phyloP scores from a whole-genome alignment of 2,329 filamentous ascomycete species.

The Aspergillus sp. region DNA sequence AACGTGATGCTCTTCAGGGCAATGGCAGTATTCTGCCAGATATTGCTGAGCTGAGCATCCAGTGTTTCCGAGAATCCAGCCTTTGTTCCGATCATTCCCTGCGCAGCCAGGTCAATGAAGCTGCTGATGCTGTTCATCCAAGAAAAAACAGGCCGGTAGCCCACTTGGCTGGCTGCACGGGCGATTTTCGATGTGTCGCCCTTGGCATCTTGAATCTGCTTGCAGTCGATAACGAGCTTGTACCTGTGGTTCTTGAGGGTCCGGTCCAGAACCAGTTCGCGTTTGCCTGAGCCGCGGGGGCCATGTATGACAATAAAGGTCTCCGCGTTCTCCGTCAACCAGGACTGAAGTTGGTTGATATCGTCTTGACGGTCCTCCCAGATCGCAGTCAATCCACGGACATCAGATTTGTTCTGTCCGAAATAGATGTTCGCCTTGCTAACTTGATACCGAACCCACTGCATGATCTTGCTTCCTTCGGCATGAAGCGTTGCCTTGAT shows the following conservation, averaged over 20 bases:
- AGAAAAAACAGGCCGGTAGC: conserved; percentile 90
- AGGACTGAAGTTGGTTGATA: conserved; percentile 80
- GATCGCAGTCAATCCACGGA: conserved; percentile 75
- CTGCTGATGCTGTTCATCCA: conserved; percentile 96
- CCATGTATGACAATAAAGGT: conserved; percentile 95
- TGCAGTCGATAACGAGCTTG: conserved; percentile 88
- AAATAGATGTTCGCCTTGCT: conserved; percentile 52
- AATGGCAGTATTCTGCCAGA: conserved; percentile 78
- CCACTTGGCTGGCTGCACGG: conserved; percentile 78
- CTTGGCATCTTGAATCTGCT: conserved; percentile 85
- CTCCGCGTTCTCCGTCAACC: conserved; percentile 85
- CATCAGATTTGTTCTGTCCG: conserved; percentile 57
- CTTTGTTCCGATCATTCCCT: conserved; percentile 92
- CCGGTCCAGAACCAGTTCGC: conserved; percentile 83
- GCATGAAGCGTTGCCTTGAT: conserved; percentile 78
- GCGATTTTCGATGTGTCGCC: conserved; percentile 86
- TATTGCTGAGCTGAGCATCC: conserved; percentile 86
- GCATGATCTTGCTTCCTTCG: conserved; percentile 72
- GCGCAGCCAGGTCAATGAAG: conserved; percentile 87
- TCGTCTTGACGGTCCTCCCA: conserved; percentile 85
- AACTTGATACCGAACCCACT: conserved; percentile 76
- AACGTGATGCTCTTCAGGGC: conserved; percentile 80
- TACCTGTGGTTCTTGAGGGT: conserved; percentile 76
- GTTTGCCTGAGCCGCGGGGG: conserved; percentile 87
- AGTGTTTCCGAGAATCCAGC: conserved; percentile 92